Conservation (phyloP, 2,329 filamentous ascomycete species). For the Scedosporium dehoogii region DNA sequence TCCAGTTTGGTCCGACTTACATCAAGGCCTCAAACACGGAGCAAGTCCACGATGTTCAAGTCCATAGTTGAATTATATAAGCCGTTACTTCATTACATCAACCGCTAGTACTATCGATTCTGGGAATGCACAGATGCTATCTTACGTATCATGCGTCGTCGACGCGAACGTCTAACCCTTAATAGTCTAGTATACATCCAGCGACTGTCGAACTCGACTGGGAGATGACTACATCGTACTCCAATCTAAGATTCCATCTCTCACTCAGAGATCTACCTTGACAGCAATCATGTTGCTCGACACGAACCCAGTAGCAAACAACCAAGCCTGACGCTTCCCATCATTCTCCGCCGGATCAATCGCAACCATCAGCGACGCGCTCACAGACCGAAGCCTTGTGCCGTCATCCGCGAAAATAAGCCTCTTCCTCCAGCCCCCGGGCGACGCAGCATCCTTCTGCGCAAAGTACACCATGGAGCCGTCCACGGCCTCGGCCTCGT, state of each 20-base stretch:
- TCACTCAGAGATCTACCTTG: conserved; percentile 35
- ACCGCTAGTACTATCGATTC: too few species aligned
- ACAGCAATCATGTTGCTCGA: conserved; percentile 38
- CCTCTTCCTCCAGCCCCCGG: conserved; percentile 28
- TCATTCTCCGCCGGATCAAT: conserved; percentile 35
- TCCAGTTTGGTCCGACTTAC: too few species aligned
- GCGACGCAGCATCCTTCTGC: conserved; percentile 5
- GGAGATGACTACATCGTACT: too few species aligned
- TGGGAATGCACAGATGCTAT: too few species aligned
- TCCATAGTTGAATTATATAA: too few species aligned
- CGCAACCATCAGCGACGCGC: conserved; percentile 40
- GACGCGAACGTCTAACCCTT: too few species aligned
- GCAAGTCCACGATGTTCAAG: too few species aligned
- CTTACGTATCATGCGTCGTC: too few species aligned
- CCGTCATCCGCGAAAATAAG: conserved; percentile 51
- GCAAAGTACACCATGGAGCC: conserved; percentile 34
- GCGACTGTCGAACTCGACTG: neutral
- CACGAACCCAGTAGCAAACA: conserved; percentile 48
- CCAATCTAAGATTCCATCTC: neutral
- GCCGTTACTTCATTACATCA: too few species aligned
- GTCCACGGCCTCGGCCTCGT: conserved; percentile 26
- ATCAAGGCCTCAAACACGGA: too few species aligned
- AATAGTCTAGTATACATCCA: neutral
- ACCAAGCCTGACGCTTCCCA: conserved; percentile 39
- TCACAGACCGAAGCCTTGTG: conserved; percentile 34